Percentiles rank a stretch among this genome's conserved stretches.
Conservation (phyloP, 2,329 filamentous ascomycete genomes). For the Aspergillus flavus region DNA sequence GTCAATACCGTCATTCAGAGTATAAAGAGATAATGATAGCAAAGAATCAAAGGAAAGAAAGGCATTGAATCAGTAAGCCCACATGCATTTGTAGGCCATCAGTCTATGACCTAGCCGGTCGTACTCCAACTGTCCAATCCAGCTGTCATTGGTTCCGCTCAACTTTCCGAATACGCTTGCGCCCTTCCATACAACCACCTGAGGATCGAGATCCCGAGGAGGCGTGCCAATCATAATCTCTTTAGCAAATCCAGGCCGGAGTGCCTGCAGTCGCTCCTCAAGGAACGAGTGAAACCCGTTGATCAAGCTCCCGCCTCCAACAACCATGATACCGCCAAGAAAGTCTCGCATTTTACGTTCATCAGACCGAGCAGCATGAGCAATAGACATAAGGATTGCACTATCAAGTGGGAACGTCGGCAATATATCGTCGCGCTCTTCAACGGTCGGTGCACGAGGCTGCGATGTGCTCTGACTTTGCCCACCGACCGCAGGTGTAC, state of each 20-base stretch:
- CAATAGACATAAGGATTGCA: slow-evolving; percentile 86
- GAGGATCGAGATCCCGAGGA: slow-evolving; percentile 93
- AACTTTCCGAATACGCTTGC: slow-evolving; percentile 94
- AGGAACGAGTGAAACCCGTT: slow-evolving; percentile 78
- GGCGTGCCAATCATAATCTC: slow-evolving; percentile 67
- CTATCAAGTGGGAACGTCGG: slow-evolving; percentile 82
- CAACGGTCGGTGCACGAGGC: slow-evolving; percentile 50
- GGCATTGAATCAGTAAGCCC: slow-evolving; percentile 52
- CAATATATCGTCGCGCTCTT: slow-evolving; percentile 74
- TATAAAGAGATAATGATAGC: slow-evolving; percentile 12
- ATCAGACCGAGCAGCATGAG: slow-evolving; percentile 82
- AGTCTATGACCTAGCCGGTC: slow-evolving; percentile 80
- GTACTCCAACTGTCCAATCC: slow-evolving; percentile 87
- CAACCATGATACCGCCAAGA: slow-evolving; percentile 84
- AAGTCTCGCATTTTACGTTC: slow-evolving; percentile 93
- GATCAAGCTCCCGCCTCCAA: slow-evolving; percentile 81
- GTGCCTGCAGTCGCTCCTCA: slow-evolving; percentile 75
- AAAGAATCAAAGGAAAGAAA: slow-evolving; percentile 10
- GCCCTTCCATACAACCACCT: slow-evolving; percentile 98
- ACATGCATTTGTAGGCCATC: slow-evolving; percentile 79
- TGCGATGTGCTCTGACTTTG: slow-evolving; percentile 36
- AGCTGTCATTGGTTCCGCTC: slow-evolving; percentile 84
- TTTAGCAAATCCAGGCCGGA: slow-evolving; percentile 64
- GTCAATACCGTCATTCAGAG: slow-evolving; percentile 15
- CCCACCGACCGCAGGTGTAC: slow-evolving; percentile 43